Conservation (phyloP, 2,329 filamentous ascomycete genomes). For the Fusarium neocosmosporiellum region DNA sequence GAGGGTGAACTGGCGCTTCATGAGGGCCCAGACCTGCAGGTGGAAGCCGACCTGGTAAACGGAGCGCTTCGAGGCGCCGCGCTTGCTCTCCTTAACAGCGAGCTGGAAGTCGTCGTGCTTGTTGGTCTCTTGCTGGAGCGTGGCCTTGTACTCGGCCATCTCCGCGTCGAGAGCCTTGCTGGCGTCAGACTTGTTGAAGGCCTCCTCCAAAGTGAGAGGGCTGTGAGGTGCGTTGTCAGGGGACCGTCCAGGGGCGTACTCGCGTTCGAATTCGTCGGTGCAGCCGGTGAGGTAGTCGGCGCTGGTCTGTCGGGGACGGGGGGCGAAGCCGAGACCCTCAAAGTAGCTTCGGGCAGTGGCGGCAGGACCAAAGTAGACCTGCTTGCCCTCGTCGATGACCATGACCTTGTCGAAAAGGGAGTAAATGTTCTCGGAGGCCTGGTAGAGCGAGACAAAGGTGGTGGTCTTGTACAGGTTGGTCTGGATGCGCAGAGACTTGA, state of each 20-base stretch:
- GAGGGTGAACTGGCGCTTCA: constrained; percentile 85
- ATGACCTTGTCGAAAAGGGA: constrained; percentile 85
- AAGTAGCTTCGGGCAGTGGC: constrained; percentile 78
- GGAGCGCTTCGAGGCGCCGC: constrained; percentile 77
- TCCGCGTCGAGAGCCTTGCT: constrained; percentile 69
- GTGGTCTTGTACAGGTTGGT: constrained; percentile 87
- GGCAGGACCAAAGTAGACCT: constrained; percentile 80
- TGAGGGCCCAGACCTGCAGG: constrained; percentile 83
- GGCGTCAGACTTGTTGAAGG: constrained; percentile 75
- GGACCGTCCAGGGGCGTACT: constrained; percentile 76
- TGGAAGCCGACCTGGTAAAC: constrained; percentile 88
- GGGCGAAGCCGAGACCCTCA: constrained; percentile 78
- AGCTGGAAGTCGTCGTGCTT: constrained; percentile 80
- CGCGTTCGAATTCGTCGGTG: constrained; percentile 85
- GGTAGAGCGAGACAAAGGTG: constrained; percentile 88
- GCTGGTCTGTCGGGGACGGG: constrained; percentile 81
- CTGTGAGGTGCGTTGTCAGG: constrained; percentile 74
- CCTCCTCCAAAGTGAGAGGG: constrained; percentile 73
- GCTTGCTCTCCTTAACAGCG: constrained; percentile 83
- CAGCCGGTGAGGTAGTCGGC: constrained; percentile 86
- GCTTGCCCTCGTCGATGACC: constrained; percentile 79
- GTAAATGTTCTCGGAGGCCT: constrained; percentile 86
- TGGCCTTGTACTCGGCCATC: constrained; percentile 75
- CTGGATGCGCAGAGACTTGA: constrained; percentile 78
- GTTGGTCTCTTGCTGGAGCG: constrained; percentile 71